Conservation (phyloP, 768 basidiomycete species). For the Suillus hirtellus region DNA sequence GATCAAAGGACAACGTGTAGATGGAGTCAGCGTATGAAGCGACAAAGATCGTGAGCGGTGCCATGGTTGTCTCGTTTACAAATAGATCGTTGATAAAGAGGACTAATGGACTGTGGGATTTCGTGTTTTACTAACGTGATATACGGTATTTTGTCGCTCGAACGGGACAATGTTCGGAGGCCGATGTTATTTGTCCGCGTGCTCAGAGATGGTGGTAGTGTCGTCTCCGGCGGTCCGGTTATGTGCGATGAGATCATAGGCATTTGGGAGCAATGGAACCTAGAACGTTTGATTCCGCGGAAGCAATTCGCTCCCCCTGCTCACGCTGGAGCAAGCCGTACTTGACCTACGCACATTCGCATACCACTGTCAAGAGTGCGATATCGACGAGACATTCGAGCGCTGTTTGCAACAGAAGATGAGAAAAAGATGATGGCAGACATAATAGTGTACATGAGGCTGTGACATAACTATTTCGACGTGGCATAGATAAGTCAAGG, state of each 20-base stretch:
- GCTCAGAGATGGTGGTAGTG: not conserved
- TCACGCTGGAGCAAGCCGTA: no score
- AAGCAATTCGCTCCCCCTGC: no score
- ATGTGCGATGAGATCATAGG: not conserved
- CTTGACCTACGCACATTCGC: no score
- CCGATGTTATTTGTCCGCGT: not conserved
- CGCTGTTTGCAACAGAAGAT: no score
- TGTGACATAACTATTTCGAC: no score
- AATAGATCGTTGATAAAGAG: not conserved
- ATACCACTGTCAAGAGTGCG: no score
- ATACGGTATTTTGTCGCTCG: not conserved
- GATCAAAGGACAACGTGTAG: slow-evolving; percentile 64
- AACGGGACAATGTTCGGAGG: not conserved
- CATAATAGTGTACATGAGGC: no score
- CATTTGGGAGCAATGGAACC: not conserved
- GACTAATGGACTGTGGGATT: not conserved
- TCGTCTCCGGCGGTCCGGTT: not conserved
- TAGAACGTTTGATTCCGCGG: no score
- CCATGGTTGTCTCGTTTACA: slow-evolving; percentile 17
- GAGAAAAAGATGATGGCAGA: no score
- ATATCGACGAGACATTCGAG: no score
- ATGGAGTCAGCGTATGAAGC: slow-evolving; percentile 68
- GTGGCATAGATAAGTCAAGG: no score
- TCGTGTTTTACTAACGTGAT: not conserved
- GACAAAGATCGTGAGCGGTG: slow-evolving; percentile 47